Evolutionary conservation across 495 filamentous ascomycete species (phyloP).

Genomic region (Chaetomidium leptoderma): DNA sequence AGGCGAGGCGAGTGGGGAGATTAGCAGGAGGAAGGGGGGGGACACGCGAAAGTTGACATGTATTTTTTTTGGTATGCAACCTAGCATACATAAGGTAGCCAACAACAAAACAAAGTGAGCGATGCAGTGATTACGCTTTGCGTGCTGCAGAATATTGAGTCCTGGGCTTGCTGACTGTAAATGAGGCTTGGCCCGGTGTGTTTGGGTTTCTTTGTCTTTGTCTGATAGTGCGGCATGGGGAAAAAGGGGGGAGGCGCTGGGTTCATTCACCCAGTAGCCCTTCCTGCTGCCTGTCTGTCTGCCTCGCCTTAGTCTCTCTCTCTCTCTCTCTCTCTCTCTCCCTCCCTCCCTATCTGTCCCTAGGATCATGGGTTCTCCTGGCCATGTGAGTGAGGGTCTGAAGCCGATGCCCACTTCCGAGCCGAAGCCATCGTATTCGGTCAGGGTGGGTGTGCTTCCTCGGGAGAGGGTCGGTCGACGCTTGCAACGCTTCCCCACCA

Average conservation of each 20-base stretch:
- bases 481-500: neutral
- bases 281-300: neutral
- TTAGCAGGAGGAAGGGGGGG: neutral
- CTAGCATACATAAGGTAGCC: neutral
- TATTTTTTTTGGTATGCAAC: neutral
- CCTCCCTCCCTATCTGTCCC: too few relatives aligned
- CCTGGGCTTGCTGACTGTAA: neutral
- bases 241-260: neutral
- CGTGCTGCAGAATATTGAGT: slow-evolving; percentile 1
- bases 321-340: neutral
- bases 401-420: neutral
- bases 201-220: neutral
- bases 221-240: neutral
- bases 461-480: neutral
- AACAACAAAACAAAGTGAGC: neutral
- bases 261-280: too few relatives aligned
- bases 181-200: slow-evolving; percentile 1
- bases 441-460: neutral
- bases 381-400: too few relatives aligned
- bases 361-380: too few relatives aligned
- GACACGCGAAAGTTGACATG: neutral
- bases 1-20: too few relatives aligned
- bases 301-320: neutral
- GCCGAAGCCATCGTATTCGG: neutral
- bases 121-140: neutral